These are phyloP conservation scores for Phellinidium pouzarii DNA, from an alignment of 1,284 basidiomycete species.

Conservation along the genomic window DNA sequence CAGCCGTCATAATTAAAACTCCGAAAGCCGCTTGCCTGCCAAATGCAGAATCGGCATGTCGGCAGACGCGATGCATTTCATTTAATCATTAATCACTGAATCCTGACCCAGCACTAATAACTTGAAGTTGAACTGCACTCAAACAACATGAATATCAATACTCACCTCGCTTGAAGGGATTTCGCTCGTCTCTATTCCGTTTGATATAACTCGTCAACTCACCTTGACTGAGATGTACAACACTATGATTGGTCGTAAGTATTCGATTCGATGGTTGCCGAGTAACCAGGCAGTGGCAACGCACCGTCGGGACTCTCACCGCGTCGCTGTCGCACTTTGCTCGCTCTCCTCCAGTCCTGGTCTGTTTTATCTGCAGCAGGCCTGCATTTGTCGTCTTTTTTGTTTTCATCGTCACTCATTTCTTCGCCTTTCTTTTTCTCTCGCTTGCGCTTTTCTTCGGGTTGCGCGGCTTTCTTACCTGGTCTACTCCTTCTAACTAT, in stretches of 20 bases:
- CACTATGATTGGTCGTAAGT: no score
- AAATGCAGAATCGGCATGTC: not conserved
- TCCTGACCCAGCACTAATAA: no score
- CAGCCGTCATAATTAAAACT: not conserved
- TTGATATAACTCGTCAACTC: no score
- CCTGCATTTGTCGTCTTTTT: slow-evolving; percentile 15
- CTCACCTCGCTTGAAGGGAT: no score
- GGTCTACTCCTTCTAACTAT: slow-evolving; percentile 3
- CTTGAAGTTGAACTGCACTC: no score
- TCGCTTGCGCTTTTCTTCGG: not conserved
- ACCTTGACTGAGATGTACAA: no score
- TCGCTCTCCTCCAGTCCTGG: slow-evolving; percentile 13
- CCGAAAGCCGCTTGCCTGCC: no score
- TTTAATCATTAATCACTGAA: no score
- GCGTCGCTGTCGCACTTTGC: not conserved
- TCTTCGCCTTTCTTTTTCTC: slow-evolving; percentile 4
- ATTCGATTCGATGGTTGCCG: not conserved
- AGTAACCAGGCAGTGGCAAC: not conserved
- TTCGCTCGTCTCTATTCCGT: no score
- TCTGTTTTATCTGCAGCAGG: slow-evolving; percentile 19
- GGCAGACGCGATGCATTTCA: no score
- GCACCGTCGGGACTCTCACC: not conserved
- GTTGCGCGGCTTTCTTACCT: not conserved
- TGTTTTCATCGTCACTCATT: not conserved
- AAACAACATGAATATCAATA: no score